Base-by-base conservation (phyloP, 345 rosid species). In the Passiflora organensis region DNA sequence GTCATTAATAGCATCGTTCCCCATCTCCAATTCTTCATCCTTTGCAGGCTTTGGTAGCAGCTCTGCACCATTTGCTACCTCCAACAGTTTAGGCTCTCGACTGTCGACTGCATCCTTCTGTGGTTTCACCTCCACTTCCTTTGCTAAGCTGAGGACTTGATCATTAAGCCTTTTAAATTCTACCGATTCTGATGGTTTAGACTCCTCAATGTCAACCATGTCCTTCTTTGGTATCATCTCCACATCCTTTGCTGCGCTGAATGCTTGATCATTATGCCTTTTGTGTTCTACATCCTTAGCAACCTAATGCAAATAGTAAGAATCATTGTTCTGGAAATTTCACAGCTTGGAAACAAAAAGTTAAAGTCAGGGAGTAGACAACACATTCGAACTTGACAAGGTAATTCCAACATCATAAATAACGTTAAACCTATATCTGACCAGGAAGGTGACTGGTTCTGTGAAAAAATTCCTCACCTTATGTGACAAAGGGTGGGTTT, bases 401-500 rank as follows among this genome's bases (percentile, higher is more conserved):
- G 14, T 41, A 41, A 41, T 41, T 8, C 13, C 43, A 12, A 41
- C n/a, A 13, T 15, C 13, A 15, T 41, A 41, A 41, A 12, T 28
- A 28, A 28, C 8, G 8, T 3, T 2, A 28, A 28, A 28, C 34
- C n/a, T n/a, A n/a, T 28, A n/a, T n/a, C n/a, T n/a, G n/a, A n/a
- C 8, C 34, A 28, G 34, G 34, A 28, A 2, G 34, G 5, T 28
- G 8, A 2, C 34, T 2, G 34, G 5, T 2, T 28, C 3, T 28
- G 8, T 28, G 34, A 28, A 28, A 63, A 38, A 6, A 42, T 36
- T 39, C 48, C 54, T 69, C 61, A 89, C 94, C 77, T n/a, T 62
- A 44, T 64, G 67, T 36, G 60, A 68, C 44, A 80, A 68, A 56
- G 71, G 64, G 66, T 64, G 59, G 55, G 58, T 71, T 52, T 79